phyloP scores from a whole-genome alignment of 306 rosid species.

The Ceratonia siliqua region DNA sequence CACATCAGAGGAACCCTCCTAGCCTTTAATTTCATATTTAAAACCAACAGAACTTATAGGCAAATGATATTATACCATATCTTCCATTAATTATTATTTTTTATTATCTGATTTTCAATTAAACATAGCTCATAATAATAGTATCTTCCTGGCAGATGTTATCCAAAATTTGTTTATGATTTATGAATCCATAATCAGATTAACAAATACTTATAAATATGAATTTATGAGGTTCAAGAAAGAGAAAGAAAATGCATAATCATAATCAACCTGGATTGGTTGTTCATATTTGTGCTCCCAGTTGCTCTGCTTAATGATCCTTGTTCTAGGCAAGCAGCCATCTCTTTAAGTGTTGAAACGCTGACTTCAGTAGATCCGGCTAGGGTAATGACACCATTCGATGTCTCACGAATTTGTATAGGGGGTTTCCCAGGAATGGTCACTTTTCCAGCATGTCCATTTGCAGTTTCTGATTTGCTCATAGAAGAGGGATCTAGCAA shows the following conservation, averaged over 20 bases:
- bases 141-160: not conserved
- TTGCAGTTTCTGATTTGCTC: conserved; percentile 80
- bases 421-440: conserved; percentile 80
- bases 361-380: conserved; percentile 97
- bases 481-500: conserved; percentile 79
- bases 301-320: conserved; percentile 97
- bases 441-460: conserved; percentile 80
- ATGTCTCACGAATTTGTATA: conserved; percentile 98
- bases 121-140: not conserved
- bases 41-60: conserved; percentile 21
- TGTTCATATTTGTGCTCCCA: conserved; percentile 99
- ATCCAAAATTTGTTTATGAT: conserved; percentile 19
- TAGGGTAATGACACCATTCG: conserved; percentile 94
- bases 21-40: not conserved
- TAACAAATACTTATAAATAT: not conserved
- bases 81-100: not conserved
- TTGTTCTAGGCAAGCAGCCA: conserved; percentile 97
- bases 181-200: conserved; percentile 11
- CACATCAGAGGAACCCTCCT: not conserved
- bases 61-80: conserved; percentile 18
- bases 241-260: conserved; percentile 34
- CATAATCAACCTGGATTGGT: conserved; percentile 82
- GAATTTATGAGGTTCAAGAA: conserved; percentile 22
- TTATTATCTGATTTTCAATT: conserved; percentile 16
- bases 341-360: conserved; percentile 80